Evolutionary conservation across 2,329 filamentous ascomycete genomes (phyloP), one percentile per base, ranked within the genome.

Genomic region (Xylariaceae sp.): DNA sequence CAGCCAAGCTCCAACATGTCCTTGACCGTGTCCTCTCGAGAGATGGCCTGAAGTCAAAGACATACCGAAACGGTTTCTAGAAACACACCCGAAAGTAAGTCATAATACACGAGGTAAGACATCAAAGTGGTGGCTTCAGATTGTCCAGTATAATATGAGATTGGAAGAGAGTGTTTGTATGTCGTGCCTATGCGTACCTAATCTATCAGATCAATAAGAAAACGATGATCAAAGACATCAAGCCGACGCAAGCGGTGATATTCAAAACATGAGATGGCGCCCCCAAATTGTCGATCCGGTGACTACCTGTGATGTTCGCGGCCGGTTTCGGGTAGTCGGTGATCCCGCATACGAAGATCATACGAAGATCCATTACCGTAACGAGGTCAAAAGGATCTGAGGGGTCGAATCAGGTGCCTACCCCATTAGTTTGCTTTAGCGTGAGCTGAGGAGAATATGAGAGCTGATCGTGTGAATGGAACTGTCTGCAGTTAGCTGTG

Each of bases 1-100:
- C 62, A 8, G 55, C 18, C 35, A 69, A 69, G 53, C 58, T 69
- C 30, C 55, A 59, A 44, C 62, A 63, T 53, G 64, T 69, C 7
- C 54, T 67, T 17, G 42, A 65, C 17, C 60, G 58, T 44, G 35
- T 70, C 11, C 53, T 69, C 13, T 64, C 59, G 1, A 23, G 47
- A 49, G 49, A 51, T 17, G 44, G 49, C 2, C 45, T 61, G 13
- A 4, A 57, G 51, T 50, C 48, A 1, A 35, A 34, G 23, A n/a
- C 49, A 10, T 35, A 35, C 23, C 23, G 11, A 13, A 23, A 8
- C n/a, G 13, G 34, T 9, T 2, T 7, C 3, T 37, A 55, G 45
- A 49, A 17, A 13, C 5, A 35, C 51, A 30, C 23, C 23, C 4
- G 23, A 30, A 30, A 4, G 5, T 30, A 5, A 30, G 23, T 30